These are phyloP conservation scores for Coleophoma crateriformis DNA, from an alignment of 2,329 filamentous ascomycete genomes.

Conservation along the genomic window DNA sequence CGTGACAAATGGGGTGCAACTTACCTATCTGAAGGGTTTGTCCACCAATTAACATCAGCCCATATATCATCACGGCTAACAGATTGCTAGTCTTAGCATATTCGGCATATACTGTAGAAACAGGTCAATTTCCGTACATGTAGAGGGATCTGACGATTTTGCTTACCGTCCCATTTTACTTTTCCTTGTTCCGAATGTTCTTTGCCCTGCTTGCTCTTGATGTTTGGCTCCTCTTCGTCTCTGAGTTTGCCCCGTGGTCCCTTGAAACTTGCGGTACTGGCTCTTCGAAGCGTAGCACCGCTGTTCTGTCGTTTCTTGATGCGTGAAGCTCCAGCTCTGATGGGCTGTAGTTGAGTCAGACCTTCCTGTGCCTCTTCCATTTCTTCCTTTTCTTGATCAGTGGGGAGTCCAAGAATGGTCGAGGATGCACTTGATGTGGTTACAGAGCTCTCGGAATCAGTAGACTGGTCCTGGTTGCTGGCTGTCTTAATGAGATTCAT, in stretches of 20 bases:
- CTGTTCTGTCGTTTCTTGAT: slow-evolving; percentile 61
- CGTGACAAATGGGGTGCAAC: slow-evolving; percentile 18
- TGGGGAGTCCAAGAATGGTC: slow-evolving; percentile 46
- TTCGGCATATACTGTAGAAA: slow-evolving; percentile 67
- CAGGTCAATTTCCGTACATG: slow-evolving; percentile 12
- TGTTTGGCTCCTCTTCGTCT: slow-evolving; percentile 72
- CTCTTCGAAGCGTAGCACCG: slow-evolving; percentile 76
- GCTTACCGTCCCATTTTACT: slow-evolving; percentile 76
- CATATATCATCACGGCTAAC: slow-evolving; percentile 74
- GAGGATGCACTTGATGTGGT: slow-evolving; percentile 45
- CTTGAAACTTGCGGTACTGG: slow-evolving; percentile 85
- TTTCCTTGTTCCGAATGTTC: slow-evolving; percentile 92
- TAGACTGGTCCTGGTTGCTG: slow-evolving; percentile 47
- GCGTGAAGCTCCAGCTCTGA: slow-evolving; percentile 48
- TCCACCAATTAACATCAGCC: slow-evolving; percentile 69
- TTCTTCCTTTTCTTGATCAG: slow-evolving; percentile 51
- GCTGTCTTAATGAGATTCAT: slow-evolving; percentile 76
- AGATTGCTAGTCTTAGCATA: slow-evolving; percentile 95
- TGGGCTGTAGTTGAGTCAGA: slow-evolving; percentile 69
- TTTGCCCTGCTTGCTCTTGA: slow-evolving; percentile 77
- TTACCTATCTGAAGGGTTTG: slow-evolving; percentile 77
- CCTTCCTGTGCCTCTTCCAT: slow-evolving; percentile 76
- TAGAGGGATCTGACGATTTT: background rate
- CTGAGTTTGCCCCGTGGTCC: slow-evolving; percentile 77
- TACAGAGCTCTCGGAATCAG: slow-evolving; percentile 36